These are phyloP conservation scores for Quambalaria eucalypti DNA, from an alignment of 1,284 basidiomycete genomes.

Conservation along the genomic window DNA sequence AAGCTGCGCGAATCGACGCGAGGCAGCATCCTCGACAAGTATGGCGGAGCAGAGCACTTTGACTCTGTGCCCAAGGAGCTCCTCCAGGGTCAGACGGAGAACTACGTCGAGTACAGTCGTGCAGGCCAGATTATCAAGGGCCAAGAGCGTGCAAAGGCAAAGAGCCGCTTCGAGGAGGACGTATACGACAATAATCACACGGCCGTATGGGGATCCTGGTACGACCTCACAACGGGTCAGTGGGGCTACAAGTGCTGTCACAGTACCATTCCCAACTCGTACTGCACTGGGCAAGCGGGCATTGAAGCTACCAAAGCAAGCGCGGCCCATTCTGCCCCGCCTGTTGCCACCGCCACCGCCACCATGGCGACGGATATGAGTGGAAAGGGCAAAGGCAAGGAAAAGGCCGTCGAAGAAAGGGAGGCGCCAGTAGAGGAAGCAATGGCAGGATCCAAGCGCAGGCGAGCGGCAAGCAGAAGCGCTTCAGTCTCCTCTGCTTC, in stretches of 20 bases:
- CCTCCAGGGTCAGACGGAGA: conserved; percentile 83
- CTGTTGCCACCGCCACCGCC: conserved; percentile 18
- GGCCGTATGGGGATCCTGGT: conserved; percentile 92
- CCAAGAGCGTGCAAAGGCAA: conserved; percentile 70
- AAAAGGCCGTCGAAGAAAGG: background rate
- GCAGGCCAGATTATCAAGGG: conserved; percentile 85
- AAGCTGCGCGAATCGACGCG: conserved; percentile 77
- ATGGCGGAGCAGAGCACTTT: conserved; percentile 89
- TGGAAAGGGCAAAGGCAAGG: conserved; percentile 17
- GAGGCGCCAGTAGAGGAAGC: conserved; percentile 2
- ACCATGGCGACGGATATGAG: conserved; percentile 19
- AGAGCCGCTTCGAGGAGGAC: conserved; percentile 66
- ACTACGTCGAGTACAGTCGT: conserved; percentile 93
- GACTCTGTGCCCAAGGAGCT: conserved; percentile 79
- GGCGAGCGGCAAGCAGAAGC: too few relatives aligned
- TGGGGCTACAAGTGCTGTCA: conserved; percentile 98
- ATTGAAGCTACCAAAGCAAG: conserved; percentile 66
- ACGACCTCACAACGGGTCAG: conserved; percentile 58
- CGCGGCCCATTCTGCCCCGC: conserved; percentile 50
- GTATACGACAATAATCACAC: conserved; percentile 91
- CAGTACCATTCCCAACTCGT: conserved; percentile 72
- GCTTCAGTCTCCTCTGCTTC: too few relatives aligned
- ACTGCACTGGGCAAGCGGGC: conserved; percentile 82
- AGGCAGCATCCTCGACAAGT: conserved; percentile 55
- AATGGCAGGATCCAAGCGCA: conserved; percentile 15